Evolutionary conservation across 371 early-diverging fungal genomes (phyloP), one percentile per base, ranked within the genome.

Genomic region (Lichtheimia hyalospora): DNA sequence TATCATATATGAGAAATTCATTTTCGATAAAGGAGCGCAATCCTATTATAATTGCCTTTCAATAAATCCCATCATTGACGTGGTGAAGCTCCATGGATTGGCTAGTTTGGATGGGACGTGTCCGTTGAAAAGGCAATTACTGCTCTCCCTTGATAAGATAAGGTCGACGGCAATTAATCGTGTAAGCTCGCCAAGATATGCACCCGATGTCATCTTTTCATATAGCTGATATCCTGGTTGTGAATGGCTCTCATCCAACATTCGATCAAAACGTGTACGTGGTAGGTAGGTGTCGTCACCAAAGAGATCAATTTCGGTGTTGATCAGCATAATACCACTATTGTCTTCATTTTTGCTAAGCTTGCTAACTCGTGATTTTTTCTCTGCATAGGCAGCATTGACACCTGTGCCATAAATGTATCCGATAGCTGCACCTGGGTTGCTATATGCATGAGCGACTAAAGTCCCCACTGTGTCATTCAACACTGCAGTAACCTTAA

Each of bases 381-480:
- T 62, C 54, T 68, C 72, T 46, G 57, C 61, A 52, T 72, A 68
- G 1, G 68, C 92, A 23, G 93, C 94, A 71, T 96, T 96, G 54
- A 92, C 88, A 43, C 97, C 97, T 8, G 97, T 96, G 60, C 94
- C 96, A 48, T 92, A 82, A 66, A 96, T 93, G 48, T 50, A 93
- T 86, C 39, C 92, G 89, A 58, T 93, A 74, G 68, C 82, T 75
- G 55, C 91, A 89, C 53, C 83, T 81, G 18, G 91, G 89, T 56
- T 86, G 75, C 49, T 69, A 79, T 92, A 94, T 5, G 91, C 92
- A 60, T 93, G 88, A 34, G 94, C 87, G 54, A 93, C 83, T 46
- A 94, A 76, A 1, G 94, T 91, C 18, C 94, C 94, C 25, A 94
- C 94, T 0, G 95, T 92, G 75, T 96, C 96, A 81, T 98, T 98